phyloP scores from a whole-genome alignment of 2,329 filamentous ascomycete genomes.

The Aplosporella prunicola region DNA sequence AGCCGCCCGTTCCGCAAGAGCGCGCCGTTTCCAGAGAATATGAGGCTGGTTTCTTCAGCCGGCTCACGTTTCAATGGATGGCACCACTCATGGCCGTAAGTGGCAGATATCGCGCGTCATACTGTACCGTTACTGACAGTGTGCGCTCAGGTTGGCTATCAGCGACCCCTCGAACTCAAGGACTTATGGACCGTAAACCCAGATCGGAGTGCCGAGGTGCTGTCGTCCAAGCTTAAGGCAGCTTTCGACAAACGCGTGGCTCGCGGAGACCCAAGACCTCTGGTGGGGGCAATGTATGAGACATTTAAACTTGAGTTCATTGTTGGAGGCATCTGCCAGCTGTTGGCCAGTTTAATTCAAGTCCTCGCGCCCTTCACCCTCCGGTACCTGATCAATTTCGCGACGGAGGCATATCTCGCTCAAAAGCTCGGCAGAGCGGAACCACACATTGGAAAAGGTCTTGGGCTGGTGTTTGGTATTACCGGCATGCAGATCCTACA shows the following conservation, averaged over 20 bases:
- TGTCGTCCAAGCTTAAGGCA: conserved; percentile 56
- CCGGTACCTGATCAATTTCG: conserved; percentile 78
- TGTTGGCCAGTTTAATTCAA: conserved; percentile 61
- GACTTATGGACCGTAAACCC: conserved; percentile 90
- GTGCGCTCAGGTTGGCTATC: conserved; percentile 60
- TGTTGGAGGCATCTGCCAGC: conserved; percentile 68
- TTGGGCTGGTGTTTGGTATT: conserved; percentile 78
- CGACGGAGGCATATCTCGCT: conserved; percentile 67
- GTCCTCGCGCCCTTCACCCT: conserved; percentile 78
- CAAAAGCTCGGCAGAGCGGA: conserved; percentile 40
- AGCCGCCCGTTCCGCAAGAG: conserved; percentile 48
- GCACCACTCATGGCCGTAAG: conserved; percentile 60
- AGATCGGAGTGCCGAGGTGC: conserved; percentile 57
- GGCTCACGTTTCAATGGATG: conserved; percentile 83
- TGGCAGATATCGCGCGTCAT: background rate
- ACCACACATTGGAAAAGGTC: conserved; percentile 63
- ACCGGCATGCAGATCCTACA: conserved; percentile 77
- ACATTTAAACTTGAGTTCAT: conserved; percentile 79
- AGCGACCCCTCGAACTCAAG: conserved; percentile 68
- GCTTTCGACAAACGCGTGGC: conserved; percentile 61
- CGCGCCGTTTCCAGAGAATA: conserved; percentile 57
- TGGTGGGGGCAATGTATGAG: conserved; percentile 76
- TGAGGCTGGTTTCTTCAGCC: conserved; percentile 62
- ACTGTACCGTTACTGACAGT: background rate
- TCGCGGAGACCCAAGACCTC: conserved; percentile 60